Evolutionary conservation across 2,329 filamentous ascomycete species (phyloP).

Genomic region (Botrytis medusae): DNA sequence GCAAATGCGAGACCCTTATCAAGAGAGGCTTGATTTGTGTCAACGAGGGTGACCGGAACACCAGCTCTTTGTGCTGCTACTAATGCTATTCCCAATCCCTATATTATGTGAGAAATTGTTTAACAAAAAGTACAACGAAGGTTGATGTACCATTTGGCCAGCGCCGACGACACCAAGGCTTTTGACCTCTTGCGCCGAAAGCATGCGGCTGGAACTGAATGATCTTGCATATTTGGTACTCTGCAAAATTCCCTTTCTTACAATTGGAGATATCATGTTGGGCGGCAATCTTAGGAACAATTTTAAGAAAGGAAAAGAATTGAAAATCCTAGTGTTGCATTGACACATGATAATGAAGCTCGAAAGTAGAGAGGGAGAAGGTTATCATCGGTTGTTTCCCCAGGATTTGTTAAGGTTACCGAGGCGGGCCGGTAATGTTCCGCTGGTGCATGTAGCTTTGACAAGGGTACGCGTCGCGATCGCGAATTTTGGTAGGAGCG

Average conservation of each 20-base stretch:
- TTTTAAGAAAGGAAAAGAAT: background rate
- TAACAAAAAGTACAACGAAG: background rate
- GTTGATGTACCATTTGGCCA: slow-evolving; percentile 78
- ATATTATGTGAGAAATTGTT: slow-evolving; percentile 9
- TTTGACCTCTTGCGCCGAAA: slow-evolving; percentile 72
- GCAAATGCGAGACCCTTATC: slow-evolving; percentile 90
- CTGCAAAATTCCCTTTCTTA: slow-evolving; percentile 33
- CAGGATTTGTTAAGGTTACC: slow-evolving; percentile 7
- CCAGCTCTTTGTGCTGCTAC: slow-evolving; percentile 84
- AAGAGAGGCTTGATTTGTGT: slow-evolving; percentile 78
- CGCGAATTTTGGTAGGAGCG: slow-evolving; percentile 21
- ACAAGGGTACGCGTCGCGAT: slow-evolving; percentile 23
- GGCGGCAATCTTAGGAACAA: background rate
- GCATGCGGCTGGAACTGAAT: slow-evolving; percentile 69
- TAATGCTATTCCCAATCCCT: slow-evolving; percentile 95
- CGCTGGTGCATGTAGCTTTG: slow-evolving; percentile 11
- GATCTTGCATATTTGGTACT: slow-evolving; percentile 42
- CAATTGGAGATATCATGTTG: slow-evolving; percentile 36
- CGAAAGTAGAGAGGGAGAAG: background rate
- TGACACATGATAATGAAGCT: background rate
- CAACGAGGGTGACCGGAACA: slow-evolving; percentile 82
- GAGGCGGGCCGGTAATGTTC: slow-evolving; percentile 13
- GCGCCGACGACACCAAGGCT: slow-evolving; percentile 88
- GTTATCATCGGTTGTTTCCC: slow-evolving; percentile 12
- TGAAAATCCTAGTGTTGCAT: background rate